Conservation (phyloP, 2,329 filamentous ascomycete genomes). For the Davidsoniella virescens region DNA sequence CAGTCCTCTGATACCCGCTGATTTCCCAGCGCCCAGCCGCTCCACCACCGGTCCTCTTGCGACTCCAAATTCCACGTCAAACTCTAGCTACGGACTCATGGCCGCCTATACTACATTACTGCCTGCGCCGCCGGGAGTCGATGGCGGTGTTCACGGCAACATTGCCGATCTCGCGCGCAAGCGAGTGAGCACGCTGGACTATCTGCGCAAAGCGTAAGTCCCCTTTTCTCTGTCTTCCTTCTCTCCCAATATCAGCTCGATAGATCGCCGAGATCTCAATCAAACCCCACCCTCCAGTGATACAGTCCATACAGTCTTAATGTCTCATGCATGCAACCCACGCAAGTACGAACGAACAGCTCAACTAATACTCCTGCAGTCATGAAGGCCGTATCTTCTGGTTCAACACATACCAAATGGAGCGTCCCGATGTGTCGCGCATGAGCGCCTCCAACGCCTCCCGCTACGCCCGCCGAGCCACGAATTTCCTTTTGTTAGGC, state of each 20-base stretch:
- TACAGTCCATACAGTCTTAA: not conserved
- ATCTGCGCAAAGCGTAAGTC: slow-evolving; percentile 76
- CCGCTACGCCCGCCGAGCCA: slow-evolving; percentile 76
- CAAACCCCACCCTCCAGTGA: not conserved
- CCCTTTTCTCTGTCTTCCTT: not conserved
- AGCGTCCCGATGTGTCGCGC: slow-evolving; percentile 59
- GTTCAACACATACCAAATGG: slow-evolving; percentile 95
- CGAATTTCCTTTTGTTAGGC: slow-evolving; percentile 84
- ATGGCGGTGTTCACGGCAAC: slow-evolving; percentile 37
- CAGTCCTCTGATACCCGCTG: slow-evolving; percentile 11
- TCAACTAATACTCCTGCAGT: slow-evolving; percentile 26
- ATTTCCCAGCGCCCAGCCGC: slow-evolving; percentile 12
- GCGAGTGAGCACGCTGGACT: slow-evolving; percentile 85
- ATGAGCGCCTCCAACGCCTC: slow-evolving; percentile 75
- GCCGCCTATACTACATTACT: slow-evolving; percentile 3
- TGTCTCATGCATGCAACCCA: not conserved
- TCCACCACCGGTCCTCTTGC: slow-evolving; percentile 2
- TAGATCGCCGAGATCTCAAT: too few species aligned
- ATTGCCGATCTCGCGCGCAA: slow-evolving; percentile 80
- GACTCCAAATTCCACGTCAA: not conserved
- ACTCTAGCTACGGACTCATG: slow-evolving; percentile 6
- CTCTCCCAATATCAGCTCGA: not conserved
- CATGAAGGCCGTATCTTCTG: slow-evolving; percentile 92
- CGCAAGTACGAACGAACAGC: not conserved
- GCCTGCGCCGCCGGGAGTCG: slow-evolving; percentile 22